Base-by-base conservation (phyloP, 179 eudicot genomes). In the Pouteria campechiana region DNA sequence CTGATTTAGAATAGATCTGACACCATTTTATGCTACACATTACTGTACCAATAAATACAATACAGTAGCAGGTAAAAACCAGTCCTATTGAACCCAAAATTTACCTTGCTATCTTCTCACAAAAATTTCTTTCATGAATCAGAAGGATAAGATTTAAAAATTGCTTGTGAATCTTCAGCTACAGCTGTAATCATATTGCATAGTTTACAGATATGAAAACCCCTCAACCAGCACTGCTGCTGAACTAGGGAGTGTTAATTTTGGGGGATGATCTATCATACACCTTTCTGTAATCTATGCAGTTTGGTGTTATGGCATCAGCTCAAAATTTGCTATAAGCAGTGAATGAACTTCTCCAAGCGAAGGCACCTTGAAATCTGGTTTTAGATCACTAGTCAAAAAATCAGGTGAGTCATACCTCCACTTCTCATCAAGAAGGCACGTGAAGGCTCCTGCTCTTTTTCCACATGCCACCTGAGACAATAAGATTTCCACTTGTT, bases 381-480 rank as follows among this genome's bases (percentile, higher is more conserved):
- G 89, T 55, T 76, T 50, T 48, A 57, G 63, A 21, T 71, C 79
- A 31, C 66, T 74, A 23, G 51, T 37, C 16, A 57, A 64, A 51
- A 63, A 79, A 22, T 76, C 70, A 10, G 85, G 78, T 50, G 89
- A 55, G 31, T 67, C 69, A 21, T 79, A 83, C 59, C 89, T 68
- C 62, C 94, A 82, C 6, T 75, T 83, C 64, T 83, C 79, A 46
- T 83, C 94, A 43, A 79, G 85, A 50, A 83, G 72, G 68, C 85
- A 76, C 15, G 89, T 54, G 58, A 70, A 76, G 40, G 89, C 79
- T 23, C 94, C 89, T 18, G 94, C 94, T 62, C 58, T 52, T 72
- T 79, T 80, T 54, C 94, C 94, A 61, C 94, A 83, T 41, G 77
- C 85, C 32, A 83, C 71, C 94, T 83, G 62, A 53, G 60, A 47